A percentile compares a stretch with the other conserved stretches of the same genome.
Conservation (phyloP, 371 early-diverging fungal genomes). For the Neoconidiobolus thromboides region DNA sequence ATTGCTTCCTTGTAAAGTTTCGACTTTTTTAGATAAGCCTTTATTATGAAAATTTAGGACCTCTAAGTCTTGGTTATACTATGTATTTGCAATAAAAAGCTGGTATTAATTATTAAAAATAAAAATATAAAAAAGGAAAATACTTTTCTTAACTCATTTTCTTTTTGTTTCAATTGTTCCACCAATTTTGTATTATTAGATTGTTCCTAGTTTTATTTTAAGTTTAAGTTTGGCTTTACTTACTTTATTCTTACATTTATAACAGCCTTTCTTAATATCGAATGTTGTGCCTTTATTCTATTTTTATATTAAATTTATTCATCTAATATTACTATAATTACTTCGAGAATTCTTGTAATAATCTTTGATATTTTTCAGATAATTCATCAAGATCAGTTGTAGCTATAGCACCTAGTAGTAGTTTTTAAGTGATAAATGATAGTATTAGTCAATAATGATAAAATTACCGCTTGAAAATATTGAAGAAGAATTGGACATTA, state of each 20-base stretch:
- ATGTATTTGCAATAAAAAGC: neutral
- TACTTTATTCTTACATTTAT: slow-evolving; percentile 19
- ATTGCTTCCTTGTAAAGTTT: neutral
- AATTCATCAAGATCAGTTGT: slow-evolving; percentile 19
- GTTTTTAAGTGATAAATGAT: no score
- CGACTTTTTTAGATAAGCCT: slow-evolving; percentile 2
- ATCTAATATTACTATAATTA: slow-evolving; percentile 9
- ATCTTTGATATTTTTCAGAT: slow-evolving; percentile 29
- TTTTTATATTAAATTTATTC: neutral
- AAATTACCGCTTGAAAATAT: no score
- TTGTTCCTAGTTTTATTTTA: neutral
- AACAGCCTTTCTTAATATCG: slow-evolving; percentile 33
- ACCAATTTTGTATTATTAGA: neutral
- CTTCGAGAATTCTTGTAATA: slow-evolving; percentile 37
- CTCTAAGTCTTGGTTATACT: slow-evolving; percentile 3
- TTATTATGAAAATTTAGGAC: slow-evolving; percentile 4
- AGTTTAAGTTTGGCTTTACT: neutral
- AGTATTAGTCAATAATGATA: no score
- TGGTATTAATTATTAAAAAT: neutral
- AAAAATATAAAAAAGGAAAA: neutral
- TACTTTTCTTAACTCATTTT: neutral
- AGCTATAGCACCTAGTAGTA: no score
- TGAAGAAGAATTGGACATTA: no score
- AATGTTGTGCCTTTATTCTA: slow-evolving; percentile 37
- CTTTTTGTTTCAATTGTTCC: neutral